These are phyloP conservation scores for Podospora australis DNA, from an alignment of 495 filamentous ascomycete species.

Conservation along the genomic window DNA sequence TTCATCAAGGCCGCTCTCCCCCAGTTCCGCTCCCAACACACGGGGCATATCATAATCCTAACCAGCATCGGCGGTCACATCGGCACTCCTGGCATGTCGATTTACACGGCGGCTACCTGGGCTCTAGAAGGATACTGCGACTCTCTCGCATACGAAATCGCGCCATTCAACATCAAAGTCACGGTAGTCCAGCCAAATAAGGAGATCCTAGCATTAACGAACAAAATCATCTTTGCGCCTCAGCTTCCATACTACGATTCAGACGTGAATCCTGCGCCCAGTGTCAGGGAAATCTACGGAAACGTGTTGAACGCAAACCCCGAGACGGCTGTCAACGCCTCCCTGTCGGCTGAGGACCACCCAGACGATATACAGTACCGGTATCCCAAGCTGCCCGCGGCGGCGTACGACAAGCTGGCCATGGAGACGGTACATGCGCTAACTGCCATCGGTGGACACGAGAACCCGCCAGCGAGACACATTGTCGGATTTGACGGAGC, in stretches of 20 bases:
- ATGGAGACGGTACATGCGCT: slow-evolving; percentile 89
- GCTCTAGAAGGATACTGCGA: slow-evolving; percentile 97
- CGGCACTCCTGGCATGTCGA: slow-evolving; percentile 82
- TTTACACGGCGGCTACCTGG: slow-evolving; percentile 90
- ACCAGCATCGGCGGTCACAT: slow-evolving; percentile 89
- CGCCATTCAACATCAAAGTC: slow-evolving; percentile 93
- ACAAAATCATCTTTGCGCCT: slow-evolving; percentile 76
- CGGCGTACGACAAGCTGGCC: slow-evolving; percentile 62
- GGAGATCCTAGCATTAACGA: slow-evolving; percentile 78
- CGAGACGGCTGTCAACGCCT: slow-evolving; percentile 42
- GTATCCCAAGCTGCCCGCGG: slow-evolving; percentile 61
- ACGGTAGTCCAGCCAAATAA: slow-evolving; percentile 85
- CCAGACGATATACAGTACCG: slow-evolving; percentile 56
- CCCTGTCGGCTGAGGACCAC: slow-evolving; percentile 2
- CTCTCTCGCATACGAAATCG: slow-evolving; percentile 92
- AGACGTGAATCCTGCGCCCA: slow-evolving; percentile 68
- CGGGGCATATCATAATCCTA: slow-evolving; percentile 83
- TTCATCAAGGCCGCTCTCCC: slow-evolving; percentile 88
- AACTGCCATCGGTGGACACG: slow-evolving; percentile 85
- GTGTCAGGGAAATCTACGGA: slow-evolving; percentile 71
- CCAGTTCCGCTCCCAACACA: slow-evolving; percentile 66
- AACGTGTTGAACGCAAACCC: slow-evolving; percentile 58
- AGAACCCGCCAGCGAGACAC: slow-evolving; percentile 89
- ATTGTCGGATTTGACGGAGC: slow-evolving; percentile 91
- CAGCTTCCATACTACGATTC: slow-evolving; percentile 66